Evolutionary conservation across 345 rosid species (phyloP), one percentile per base, ranked within the genome.

Genomic region (Reutealis trisperma): DNA sequence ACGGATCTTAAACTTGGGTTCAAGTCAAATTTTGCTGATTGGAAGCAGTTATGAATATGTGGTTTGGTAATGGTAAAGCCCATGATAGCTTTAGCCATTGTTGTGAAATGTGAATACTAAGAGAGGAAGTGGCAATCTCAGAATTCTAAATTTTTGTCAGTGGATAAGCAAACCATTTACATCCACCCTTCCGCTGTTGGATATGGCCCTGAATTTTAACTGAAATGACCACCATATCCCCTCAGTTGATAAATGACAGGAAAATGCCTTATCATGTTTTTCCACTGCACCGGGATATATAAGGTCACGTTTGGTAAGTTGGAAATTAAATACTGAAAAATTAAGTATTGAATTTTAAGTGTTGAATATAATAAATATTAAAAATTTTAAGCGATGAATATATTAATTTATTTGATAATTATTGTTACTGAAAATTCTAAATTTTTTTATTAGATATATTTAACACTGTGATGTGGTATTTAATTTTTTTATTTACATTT

Each of bases 31-130:
- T 83, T 80, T 74, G 77, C n/a, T 61, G 82, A 4, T 13, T 72
- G 73, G 67, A 81, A 72, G 54, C 80, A 59, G 77, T 34, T 77
- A 75, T 59, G 77, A 67, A 83, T 44, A 45, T 68, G 78, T 63
- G 85, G 83, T 64, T 82, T 85, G 25, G 82, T 47, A 75, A 88
- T 74, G 68, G 87, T 75, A 81, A 82, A 88, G 79, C 88, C 86
- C 79, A 83, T 74, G 45, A 86, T 73, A 75, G 91, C 87, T 83
- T 88, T 82, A 7, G 89, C 90, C 95, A 88, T 89, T 80, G 57
- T 71, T 81, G 25, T 67, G 55, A 77, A 42, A 42, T 47, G 4
- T 16, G 61, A 68, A 27, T 21, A 52, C 5, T 16, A 52, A 13
- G 14, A 59, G 58, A 49, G 51, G 30, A 5, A 42, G 34, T 32